Base-by-base conservation (phyloP, 2,329 filamentous ascomycete species). In the Aspergillus carbonarius region DNA sequence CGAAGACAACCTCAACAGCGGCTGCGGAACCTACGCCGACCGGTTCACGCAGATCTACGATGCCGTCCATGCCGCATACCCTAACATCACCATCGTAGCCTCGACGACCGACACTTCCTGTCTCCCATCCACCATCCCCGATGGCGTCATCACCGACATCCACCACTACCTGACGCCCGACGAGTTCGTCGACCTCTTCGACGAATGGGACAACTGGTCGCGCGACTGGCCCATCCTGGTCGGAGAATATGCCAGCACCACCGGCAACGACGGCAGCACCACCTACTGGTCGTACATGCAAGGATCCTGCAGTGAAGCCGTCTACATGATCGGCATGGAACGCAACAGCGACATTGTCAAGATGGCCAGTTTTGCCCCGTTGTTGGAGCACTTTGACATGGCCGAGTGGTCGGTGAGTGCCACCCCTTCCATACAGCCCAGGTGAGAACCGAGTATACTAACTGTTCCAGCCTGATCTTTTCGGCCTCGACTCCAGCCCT, bases 301-400 rank as follows among this genome's bases (percentile, higher is more conserved):
- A 47, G 85, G 85, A 15, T 79, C 82, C 34, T 85, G 89, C 7
- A 83, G 82, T 13, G 87, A 90, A 70, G 86, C 85, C 9, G 79
- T 89, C 10, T 86, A 83, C 54, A 79, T 89, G 55, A 83, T 89
- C 60, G 84, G 86, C 5, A 64, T 73, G 52, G 71, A 75, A 59
- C 64, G 74, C 18, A 77, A 77, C 58, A 72, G 72, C 5, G 71
- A 77, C 47, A 65, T 74, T 4, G 71, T 77, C 5, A 68, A 70
- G 54, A 68, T 75, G 67, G 70, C 67, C 2, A 66, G 68, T 6
- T 78, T 76, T 58, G 74, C 75, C 7, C 74, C 75, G 0, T 57
- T 74, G 52, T 42, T 77, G 32, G 68, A 75, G 62, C 71, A 76
- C 53, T 74, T 70, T 58, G 68, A 69, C 40, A 67, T 67, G 39